Base-by-base conservation (phyloP, 768 basidiomycete species). In the Termitomyces sp. region DNA sequence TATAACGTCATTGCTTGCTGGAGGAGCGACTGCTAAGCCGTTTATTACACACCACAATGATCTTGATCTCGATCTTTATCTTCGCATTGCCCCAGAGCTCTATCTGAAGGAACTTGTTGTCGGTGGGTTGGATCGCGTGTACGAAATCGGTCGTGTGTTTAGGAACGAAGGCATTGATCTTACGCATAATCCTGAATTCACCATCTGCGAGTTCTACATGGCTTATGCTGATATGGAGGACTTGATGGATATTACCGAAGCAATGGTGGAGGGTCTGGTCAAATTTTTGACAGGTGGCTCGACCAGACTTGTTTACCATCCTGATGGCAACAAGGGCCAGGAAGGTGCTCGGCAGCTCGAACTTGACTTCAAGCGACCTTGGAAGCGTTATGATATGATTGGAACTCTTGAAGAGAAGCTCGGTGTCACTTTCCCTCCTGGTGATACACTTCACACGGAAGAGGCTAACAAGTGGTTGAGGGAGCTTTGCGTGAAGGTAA, bases 181-280 rank as follows among this genome's bases (percentile, higher is more conserved):
- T 62, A 99, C 97, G 17, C 97, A 99, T 72, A 99, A 99, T 73
- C 97, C 97, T 63, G 97, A 99, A 71, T 98, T 98, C 76, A 91
- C 93, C 5, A 96, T 98, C 74, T 98, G 96, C 81, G 96, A 99
- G 76, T 98, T 99, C 74, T 99, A 98, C 69, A 98, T 99, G 96
- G 96, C 97, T 30, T 98, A 98, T 65, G 97, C 97, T 57, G 97
- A 98, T 71, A 95, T 96, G 94, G 89, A 92, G 76, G 97, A 98
- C 68, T 57, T 98, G 56, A 98, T 99, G 96, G 97, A 98, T 41
- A 80, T 98, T 56, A 99, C 97, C 16, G 97, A 99, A 73, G 73
- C 76, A 42, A 79, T 99, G 76, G 69, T 98, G 17, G 91, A 94
- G 66, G 92, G 94, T 8, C 74, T 99, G 72, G 96, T 98, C 67